Conservation (phyloP, 78 protist species). For the Pirum gemmata region DNA sequence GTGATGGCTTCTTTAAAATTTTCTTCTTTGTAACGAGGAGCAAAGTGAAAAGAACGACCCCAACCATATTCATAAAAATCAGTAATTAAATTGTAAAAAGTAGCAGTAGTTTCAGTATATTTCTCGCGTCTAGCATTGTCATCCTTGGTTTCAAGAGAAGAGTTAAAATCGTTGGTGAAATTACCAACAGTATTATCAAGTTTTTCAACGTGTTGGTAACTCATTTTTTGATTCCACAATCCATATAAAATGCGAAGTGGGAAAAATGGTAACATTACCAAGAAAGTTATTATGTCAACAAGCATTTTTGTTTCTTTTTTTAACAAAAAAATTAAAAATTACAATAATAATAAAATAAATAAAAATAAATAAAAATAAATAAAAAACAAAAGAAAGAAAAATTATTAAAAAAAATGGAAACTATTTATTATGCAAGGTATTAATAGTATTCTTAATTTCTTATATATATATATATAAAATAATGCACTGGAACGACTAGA, state of each 20-base stretch:
- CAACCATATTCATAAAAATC: slow-evolving; percentile 88
- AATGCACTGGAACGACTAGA: too few species aligned
- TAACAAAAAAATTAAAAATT: too few species aligned
- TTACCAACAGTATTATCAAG: slow-evolving; percentile 36
- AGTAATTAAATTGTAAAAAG: slow-evolving; percentile 83
- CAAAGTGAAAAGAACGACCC: slow-evolving; percentile 89
- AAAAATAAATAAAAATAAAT: too few species aligned
- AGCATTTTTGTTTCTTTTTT: slow-evolving; percentile 6
- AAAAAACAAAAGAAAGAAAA: too few species aligned
- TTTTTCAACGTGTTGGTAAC: slow-evolving; percentile 20
- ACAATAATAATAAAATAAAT: too few species aligned
- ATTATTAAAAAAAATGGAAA: too few species aligned
- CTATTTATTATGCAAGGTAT: too few species aligned
- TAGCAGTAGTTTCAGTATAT: slow-evolving; percentile 64
- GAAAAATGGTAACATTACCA: slow-evolving; percentile 21
- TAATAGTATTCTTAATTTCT: too few species aligned
- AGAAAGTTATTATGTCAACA: background rate
- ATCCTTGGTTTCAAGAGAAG: slow-evolving; percentile 17
- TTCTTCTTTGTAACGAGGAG: slow-evolving; percentile 66
- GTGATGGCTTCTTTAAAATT: slow-evolving; percentile 57
- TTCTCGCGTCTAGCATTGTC: background rate
- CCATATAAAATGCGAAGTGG: slow-evolving; percentile 30
- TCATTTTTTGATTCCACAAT: slow-evolving; percentile 1
- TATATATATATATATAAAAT: too few species aligned
- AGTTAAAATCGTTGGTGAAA: slow-evolving; percentile 34